Base-by-base conservation (phyloP, 2,329 filamentous ascomycete genomes). In the Polytolypa hystricis region DNA sequence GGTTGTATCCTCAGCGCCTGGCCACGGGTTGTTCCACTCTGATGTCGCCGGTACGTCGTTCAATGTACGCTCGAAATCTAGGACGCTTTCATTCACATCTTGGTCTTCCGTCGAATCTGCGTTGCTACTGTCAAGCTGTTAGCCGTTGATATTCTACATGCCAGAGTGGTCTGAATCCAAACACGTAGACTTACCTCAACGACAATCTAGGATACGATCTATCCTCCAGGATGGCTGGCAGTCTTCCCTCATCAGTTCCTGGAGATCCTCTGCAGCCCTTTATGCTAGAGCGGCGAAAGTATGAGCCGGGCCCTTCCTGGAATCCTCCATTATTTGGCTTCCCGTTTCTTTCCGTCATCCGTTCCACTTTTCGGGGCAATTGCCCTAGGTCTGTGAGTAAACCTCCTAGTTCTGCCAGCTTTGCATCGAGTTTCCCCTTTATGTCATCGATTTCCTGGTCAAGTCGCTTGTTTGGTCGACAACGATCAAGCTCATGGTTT, bases 141-240 rank as follows among this genome's bases (percentile, higher is more conserved):
- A 25, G 43, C 12, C n/a, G 26, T 7, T 23, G n/a, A n/a, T n/a
- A n/a, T n/a, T n/a, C n/a, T n/a, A n/a, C n/a, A n/a, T n/a, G n/a
- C n/a, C n/a, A n/a, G n/a, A n/a, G n/a, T n/a, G n/a, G n/a, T n/a
- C n/a, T n/a, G n/a, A n/a, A n/a, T n/a, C n/a, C n/a, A n/a, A n/a
- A n/a, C n/a, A n/a, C n/a, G n/a, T n/a, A n/a, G n/a, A 53, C 68
- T 51, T 62, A 73, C 66, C 70, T 68, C 45, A 77, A 56, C 6
- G 72, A 76, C 40, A 58, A 54, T 44, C 73, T 60, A 15, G 73
- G 73, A 47, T 67, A 77, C 41, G 57, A 62, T 52, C 76, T 77
- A 49, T 71, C 69, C 53, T 80, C 76, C 2, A 63, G 47, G 34
- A 80, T 79, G 3, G 68, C 69, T 6, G 75, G 73, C 45, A 80